Base-by-base conservation (phyloP, 1,139 yeast genomes). In the Blastobotrys proliferans region DNA sequence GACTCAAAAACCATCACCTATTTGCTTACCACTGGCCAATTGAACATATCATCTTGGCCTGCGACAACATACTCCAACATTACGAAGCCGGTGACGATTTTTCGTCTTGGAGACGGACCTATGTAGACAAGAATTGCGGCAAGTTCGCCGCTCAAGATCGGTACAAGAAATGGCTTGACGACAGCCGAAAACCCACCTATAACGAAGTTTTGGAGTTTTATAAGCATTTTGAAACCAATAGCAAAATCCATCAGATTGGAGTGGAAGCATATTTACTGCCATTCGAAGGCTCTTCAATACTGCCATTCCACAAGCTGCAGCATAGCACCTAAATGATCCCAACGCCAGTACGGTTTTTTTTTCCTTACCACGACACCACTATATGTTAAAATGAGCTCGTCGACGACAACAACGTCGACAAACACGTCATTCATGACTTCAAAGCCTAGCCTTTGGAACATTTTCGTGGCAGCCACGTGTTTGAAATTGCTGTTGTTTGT, bases 381-480 rank as follows among this genome's bases (percentile, higher is more conserved):
- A n/a, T n/a, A n/a, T n/a, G n/a, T n/a, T n/a, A n/a, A n/a, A n/a
- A n/a, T n/a, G n/a, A n/a, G n/a, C n/a, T n/a, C n/a, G n/a, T n/a
- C n/a, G n/a, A n/a, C n/a, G n/a, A n/a, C n/a, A n/a, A n/a, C n/a
- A n/a, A n/a, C n/a, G n/a, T n/a, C n/a, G n/a, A n/a, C n/a, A n/a
- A n/a, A n/a, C n/a, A n/a, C n/a, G n/a, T n/a, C n/a, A n/a, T n/a
- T n/a, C n/a, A n/a, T n/a, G n/a, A n/a, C n/a, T n/a, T n/a, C n/a
- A n/a, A n/a, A n/a, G n/a, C 41, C 41, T 17, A 38, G 26, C 1
- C 64, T 79, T n/a, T 73, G 77, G 75, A 77, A 79, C 55, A 76
- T 78, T 20, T 78, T 81, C 73, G 74, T 79, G n/a, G 81, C 81
- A 4, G 70, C 79, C 0, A 67, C 79, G 6, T 64, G 77, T 37